Conservation (phyloP, 441 rosid species). For the Aleurites moluccanus region DNA sequence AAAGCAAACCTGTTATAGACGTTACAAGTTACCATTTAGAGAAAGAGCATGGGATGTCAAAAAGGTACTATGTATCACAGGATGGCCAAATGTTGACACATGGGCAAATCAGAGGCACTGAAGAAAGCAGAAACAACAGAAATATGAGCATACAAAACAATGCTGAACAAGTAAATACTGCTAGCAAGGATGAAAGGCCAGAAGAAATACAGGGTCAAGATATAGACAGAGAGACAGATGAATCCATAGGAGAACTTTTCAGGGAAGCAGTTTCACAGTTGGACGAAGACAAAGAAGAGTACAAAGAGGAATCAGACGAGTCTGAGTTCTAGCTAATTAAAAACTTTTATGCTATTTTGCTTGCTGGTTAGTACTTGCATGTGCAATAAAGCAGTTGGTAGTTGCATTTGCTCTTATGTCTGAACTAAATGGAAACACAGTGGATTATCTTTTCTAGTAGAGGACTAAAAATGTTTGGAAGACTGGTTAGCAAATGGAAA, state of each 20-base stretch:
- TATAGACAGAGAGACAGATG: slow-evolving; percentile 20
- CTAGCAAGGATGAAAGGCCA: neutral
- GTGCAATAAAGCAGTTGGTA: neutral
- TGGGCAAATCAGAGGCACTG: slow-evolving; percentile 14
- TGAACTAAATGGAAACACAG: neutral
- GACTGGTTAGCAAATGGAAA: neutral
- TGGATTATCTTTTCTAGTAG: neutral
- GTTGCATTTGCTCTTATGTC: neutral
- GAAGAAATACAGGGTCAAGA: slow-evolving; percentile 23
- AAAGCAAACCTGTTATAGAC: neutral
- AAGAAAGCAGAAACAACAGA: slow-evolving; percentile 17
- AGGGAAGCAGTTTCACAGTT: slow-evolving; percentile 23
- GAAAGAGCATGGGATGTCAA: slow-evolving; percentile 1
- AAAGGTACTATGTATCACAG: neutral
- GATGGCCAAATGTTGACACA: slow-evolving; percentile 1
- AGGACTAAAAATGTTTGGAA: neutral
- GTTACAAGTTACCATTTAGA: slow-evolving; percentile 17
- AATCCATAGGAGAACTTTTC: slow-evolving; percentile 17
- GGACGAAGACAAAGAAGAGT: slow-evolving; percentile 33
- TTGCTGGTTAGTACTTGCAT: slow-evolving; percentile 5
- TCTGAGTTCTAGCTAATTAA: slow-evolving; percentile 33
- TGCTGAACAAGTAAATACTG: slow-evolving; percentile 10
- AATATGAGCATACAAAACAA: slow-evolving; percentile 14
- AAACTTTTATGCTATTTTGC: neutral
- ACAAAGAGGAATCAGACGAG: slow-evolving; percentile 37